Base-by-base conservation (phyloP, 768 basidiomycete genomes). In the Amanita rimosa region DNA sequence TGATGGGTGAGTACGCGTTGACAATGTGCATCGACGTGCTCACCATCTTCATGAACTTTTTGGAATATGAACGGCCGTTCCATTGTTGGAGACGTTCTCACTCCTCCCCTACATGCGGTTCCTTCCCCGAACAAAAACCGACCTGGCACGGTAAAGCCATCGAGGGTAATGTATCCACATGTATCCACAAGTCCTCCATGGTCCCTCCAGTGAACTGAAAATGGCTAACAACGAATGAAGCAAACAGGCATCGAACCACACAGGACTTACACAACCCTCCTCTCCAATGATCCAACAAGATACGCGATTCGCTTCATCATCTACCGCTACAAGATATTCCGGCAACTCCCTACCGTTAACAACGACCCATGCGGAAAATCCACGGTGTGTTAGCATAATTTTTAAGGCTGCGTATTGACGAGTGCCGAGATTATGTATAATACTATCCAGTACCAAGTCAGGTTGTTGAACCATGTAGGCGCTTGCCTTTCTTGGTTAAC, bases 241-340 rank as follows among this genome's bases (percentile, higher is more conserved):
- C 22, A 35, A 53, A 47, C 14, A 22, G 44, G 35, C 49, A 16
- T 29, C 36, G 16, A 37, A n/a, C 22, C 22, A n/a, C 45, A 39
- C 11, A 9, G 34, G 19, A 54, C 64, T 2, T 50, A 79, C 81
- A 68, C 79, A 71, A 21, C 80, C 81, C 21, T 66, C 65, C 44
- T 75, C 69, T 49, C 82, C 74, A 6, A 79, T 75, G 54, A 86
- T 76, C 81, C 81, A 85, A 57, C 85, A 85, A 4, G 76, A 76
- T 6, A 81, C 72, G 7, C 67, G 67, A 51, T 74, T 60, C 4
- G 60, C 54, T 4, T 63, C 61, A 4, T 58, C 53, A 48, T 83
- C 76, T 26, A 75, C 62, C 5, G 73, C 68, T 6, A 73, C 66
- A n/a, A 80, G 61, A 59, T 80, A 77, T 60, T 84, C 81, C 4